These are phyloP conservation scores for Dorcoceras hygrometricum DNA, from an alignment of 257 asterid genomes.

Conservation along the genomic window DNA sequence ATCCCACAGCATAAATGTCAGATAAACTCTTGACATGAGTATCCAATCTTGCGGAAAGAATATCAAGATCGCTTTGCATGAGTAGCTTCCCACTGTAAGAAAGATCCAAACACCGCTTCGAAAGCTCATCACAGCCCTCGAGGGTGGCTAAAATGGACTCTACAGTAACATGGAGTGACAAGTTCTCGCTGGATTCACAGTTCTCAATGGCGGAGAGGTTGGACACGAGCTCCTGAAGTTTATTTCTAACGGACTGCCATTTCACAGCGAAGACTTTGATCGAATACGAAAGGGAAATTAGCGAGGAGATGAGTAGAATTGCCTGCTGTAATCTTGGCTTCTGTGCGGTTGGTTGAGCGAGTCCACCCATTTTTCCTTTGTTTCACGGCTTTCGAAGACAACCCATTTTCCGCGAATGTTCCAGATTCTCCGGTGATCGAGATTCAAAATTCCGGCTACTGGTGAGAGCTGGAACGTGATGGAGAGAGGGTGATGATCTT, in stretches of 20 bases:
- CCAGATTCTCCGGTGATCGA: conserved; percentile 27
- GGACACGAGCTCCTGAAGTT: conserved; percentile 69
- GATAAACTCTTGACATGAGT: conserved; percentile 40
- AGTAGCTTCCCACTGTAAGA: conserved; percentile 78
- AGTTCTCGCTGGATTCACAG: conserved; percentile 48
- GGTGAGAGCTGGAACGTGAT: conserved; percentile 21
- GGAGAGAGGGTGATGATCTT: conserved; percentile 25
- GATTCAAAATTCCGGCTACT: conserved; percentile 40
- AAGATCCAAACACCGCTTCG: conserved; percentile 43
- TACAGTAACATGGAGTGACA: conserved; percentile 44
- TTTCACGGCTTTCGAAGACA: conserved; percentile 20
- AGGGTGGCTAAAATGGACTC: conserved; percentile 52
- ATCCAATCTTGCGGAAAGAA: conserved; percentile 50
- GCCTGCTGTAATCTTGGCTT: conserved; percentile 37
- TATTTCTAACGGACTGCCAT: conserved; percentile 60
- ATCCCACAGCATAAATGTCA: conserved; percentile 62
- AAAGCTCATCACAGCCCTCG: conserved; percentile 44
- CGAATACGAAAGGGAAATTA: conserved; percentile 61
- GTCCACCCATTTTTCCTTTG: conserved; percentile 37
- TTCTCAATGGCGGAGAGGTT: conserved; percentile 65
- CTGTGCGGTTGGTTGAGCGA: conserved; percentile 20
- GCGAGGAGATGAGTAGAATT: conserved; percentile 45
- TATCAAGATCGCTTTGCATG: conserved; percentile 89
- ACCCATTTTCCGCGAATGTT: conserved; percentile 31
- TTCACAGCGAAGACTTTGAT: conserved; percentile 59